Evolutionary conservation across 148 eudicot genomes (phyloP).

Genomic region (Rhododendron ferrugineum): DNA sequence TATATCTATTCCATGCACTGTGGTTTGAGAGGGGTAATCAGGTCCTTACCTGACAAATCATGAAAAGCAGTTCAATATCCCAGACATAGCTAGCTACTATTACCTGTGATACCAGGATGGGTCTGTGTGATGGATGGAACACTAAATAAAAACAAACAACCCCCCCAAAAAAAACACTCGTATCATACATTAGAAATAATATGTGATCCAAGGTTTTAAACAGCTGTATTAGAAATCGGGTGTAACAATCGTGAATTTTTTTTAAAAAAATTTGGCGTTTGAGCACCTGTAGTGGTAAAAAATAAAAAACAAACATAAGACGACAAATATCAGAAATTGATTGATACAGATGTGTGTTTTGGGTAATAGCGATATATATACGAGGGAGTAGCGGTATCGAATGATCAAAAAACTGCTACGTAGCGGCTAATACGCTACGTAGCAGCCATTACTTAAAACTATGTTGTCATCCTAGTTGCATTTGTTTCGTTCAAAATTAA

Average conservation of each 20-base stretch:
- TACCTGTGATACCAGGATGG: background rate
- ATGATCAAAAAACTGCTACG: too few relatives aligned
- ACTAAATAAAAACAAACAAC: background rate
- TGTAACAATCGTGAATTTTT: background rate
- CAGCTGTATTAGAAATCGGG: background rate
- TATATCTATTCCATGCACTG: background rate
- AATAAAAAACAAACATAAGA: too few relatives aligned
- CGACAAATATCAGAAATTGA: too few relatives aligned
- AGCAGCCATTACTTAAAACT: too few relatives aligned
- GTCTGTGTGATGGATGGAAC: background rate
- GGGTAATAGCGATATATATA: too few relatives aligned
- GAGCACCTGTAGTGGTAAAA: background rate
- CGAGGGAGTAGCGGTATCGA: too few relatives aligned
- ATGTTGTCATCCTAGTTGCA: background rate
- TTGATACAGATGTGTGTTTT: too few relatives aligned
- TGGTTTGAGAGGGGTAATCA: background rate
- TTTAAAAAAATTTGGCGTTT: too few relatives aligned
- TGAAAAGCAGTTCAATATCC: background rate
- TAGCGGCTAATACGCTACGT: too few relatives aligned
- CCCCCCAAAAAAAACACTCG: background rate
- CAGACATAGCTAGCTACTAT: background rate
- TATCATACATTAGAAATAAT: background rate
- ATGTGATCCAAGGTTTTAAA: background rate
- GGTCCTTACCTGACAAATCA: constrained; percentile 3
- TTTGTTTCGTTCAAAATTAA: background rate